A percentile compares a stretch with the other conserved stretches of the same genome.
phyloP scores from a whole-genome alignment of 2,329 filamentous ascomycete genomes.

The Monosporascus ibericus region DNA sequence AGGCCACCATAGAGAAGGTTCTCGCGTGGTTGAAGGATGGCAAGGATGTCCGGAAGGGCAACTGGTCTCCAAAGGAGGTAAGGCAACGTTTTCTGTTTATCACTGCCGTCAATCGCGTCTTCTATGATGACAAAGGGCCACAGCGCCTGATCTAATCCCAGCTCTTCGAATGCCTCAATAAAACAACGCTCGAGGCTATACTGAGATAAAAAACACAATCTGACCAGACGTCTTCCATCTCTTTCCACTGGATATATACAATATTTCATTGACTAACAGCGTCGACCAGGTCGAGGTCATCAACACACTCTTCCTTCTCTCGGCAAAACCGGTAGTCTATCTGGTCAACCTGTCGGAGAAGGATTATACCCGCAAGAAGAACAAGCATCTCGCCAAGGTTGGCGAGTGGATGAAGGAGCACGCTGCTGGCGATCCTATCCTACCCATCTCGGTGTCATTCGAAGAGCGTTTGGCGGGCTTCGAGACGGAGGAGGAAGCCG shows the following conservation, averaged over 20 bases:
- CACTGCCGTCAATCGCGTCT: constrained; percentile 8
- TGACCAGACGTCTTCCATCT: constrained; percentile 40
- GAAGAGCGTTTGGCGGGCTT: constrained; percentile 87
- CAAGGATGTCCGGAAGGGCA: constrained; percentile 88
- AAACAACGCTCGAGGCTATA: constrained; percentile 66
- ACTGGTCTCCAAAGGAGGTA: constrained; percentile 95
- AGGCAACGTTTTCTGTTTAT: constrained; percentile 30
- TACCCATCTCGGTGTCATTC: constrained; percentile 86
- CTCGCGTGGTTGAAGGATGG: constrained; percentile 76
- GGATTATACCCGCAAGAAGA: constrained; percentile 98
- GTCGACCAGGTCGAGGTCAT: constrained; percentile 80
- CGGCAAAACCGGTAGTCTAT: constrained; percentile 95
- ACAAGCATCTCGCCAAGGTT: constrained; percentile 94
- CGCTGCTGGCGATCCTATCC: constrained; percentile 79
- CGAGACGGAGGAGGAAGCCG: constrained; percentile 67
- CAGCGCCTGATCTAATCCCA: constrained; percentile 95
- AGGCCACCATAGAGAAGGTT: constrained; percentile 88
- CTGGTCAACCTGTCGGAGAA: constrained; percentile 95
- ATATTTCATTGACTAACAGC: constrained; percentile 20
- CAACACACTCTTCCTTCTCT: constrained; percentile 91
- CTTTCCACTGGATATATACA: constrained; percentile 5
- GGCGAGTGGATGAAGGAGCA: constrained; percentile 94
- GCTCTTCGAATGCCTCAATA: constrained; percentile 93
- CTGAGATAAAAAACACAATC: constrained; percentile 80
- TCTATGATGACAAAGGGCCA: constrained; percentile 97